A percentile compares a stretch with the other conserved stretches of the same genome.
phyloP scores from a whole-genome alignment of 1,139 yeast species.

The Yamadazyma diospyri region DNA sequence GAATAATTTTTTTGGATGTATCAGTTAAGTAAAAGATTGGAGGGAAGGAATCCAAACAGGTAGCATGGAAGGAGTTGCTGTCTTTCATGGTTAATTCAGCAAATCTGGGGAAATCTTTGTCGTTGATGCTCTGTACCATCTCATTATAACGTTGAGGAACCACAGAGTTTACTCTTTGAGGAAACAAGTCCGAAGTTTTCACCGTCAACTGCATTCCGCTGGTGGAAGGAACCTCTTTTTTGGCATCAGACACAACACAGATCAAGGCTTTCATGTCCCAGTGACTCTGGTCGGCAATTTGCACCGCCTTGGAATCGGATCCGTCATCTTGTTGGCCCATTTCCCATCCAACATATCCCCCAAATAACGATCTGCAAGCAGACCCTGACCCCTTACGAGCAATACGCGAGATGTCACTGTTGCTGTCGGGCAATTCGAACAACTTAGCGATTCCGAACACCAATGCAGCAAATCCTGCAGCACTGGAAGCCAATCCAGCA shows the following conservation, averaged over 20 bases:
- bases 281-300: slow-evolving; percentile 76
- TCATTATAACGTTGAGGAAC: slow-evolving; percentile 81
- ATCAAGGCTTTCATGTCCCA: slow-evolving; percentile 97
- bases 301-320: slow-evolving; percentile 87
- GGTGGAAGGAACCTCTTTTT: slow-evolving; percentile 93
- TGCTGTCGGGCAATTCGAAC: slow-evolving; percentile 74
- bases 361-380: slow-evolving; percentile 94
- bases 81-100: slow-evolving; percentile 93
- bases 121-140: slow-evolving; percentile 74
- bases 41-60: slow-evolving; percentile 90
- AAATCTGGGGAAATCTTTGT: slow-evolving; percentile 71
- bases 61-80: slow-evolving; percentile 96
- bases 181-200: slow-evolving; percentile 78
- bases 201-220: slow-evolving; percentile 97
- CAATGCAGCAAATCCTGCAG: slow-evolving; percentile 90
- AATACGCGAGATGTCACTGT: slow-evolving; percentile 82
- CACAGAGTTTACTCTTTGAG: slow-evolving; percentile 69
- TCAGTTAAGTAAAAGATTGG: slow-evolving; percentile 96
- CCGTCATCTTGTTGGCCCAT: slow-evolving; percentile 80
- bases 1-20: slow-evolving; percentile 85
- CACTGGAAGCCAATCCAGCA: slow-evolving; percentile 96
- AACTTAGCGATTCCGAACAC: slow-evolving; percentile 82
- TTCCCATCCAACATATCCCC: slow-evolving; percentile 99
- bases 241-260: slow-evolving; percentile 86
- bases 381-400: slow-evolving; percentile 99